These are phyloP conservation scores for peach (Prunus persica) DNA, from an alignment of 306 rosid genomes.

Conservation along the genomic window DNA sequence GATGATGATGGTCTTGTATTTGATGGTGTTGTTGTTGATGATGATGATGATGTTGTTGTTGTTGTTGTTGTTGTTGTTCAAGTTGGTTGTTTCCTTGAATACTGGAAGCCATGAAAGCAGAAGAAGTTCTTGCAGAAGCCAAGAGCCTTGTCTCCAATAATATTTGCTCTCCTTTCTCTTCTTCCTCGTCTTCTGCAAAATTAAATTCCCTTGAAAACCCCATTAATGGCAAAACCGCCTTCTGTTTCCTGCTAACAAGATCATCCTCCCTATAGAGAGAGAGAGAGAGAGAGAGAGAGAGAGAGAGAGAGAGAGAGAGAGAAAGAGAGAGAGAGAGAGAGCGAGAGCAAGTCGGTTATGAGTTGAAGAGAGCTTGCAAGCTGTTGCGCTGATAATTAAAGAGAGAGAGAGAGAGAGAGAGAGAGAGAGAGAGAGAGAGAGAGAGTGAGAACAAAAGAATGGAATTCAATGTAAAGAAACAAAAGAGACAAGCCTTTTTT, in stretches of 20 bases:
- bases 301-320: conserved; percentile 19
- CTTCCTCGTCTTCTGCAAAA: conserved; percentile 17
- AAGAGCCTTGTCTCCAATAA: conserved; percentile 22
- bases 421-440: conserved; percentile 14
- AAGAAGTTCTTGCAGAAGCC: neutral
- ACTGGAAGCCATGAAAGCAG: conserved; percentile 55
- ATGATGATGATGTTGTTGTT: conserved; percentile 28
- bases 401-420: conserved; percentile 12
- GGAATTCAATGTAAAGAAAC: conserved; percentile 52
- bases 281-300: conserved; percentile 18
- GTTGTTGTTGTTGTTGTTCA: conserved; percentile 38
- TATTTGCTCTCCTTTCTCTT: conserved; percentile 16
- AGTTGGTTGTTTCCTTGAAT: conserved; percentile 45
- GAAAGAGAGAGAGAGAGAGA: conserved; percentile 23
- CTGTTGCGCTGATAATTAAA: conserved; percentile 10
- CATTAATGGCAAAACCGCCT: conserved; percentile 55
- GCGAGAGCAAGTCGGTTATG: conserved; percentile 50
- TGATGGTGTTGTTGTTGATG: conserved; percentile 26
- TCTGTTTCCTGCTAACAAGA: conserved; percentile 27
- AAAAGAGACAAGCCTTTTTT: conserved; percentile 33
- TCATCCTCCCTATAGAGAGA: conserved; percentile 14
- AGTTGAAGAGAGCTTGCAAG: conserved; percentile 7
- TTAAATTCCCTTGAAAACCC: conserved; percentile 28
- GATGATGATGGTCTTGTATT: conserved; percentile 24
- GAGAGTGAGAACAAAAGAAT: conserved; percentile 14